These are phyloP conservation scores for Musa troglodytarum DNA, from an alignment of 176 grass and related monocot genomes.

Conservation along the genomic window DNA sequence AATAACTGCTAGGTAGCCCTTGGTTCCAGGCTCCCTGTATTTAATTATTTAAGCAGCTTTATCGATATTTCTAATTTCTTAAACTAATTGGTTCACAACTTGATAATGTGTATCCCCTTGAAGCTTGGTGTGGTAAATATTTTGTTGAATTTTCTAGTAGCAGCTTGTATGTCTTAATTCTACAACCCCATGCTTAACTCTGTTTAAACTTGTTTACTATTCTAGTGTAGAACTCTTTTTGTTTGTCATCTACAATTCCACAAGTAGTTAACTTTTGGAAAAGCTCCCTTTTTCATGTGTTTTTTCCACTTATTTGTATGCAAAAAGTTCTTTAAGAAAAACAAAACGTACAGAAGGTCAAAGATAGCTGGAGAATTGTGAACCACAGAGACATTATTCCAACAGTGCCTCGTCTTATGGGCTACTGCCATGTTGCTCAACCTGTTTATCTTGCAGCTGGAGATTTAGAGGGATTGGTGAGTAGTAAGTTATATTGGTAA, in stretches of 20 bases:
- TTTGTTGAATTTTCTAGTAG: too few relatives aligned
- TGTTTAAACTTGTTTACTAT: too few relatives aligned
- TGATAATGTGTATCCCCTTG: too few relatives aligned
- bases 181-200: too few relatives aligned
- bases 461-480: conserved; percentile 56
- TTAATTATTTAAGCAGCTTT: neutral
- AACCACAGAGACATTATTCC: conserved; percentile 97
- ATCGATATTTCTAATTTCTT: neutral
- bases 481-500: neutral
- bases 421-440: conserved; percentile 90
- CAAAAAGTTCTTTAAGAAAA: neutral
- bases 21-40: neutral
- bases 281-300: neutral
- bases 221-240: too few relatives aligned
- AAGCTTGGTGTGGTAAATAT: too few relatives aligned
- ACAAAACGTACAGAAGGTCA: conserved; percentile 58
- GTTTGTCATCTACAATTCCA: too few relatives aligned
- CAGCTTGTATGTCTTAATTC: too few relatives aligned
- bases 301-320: neutral
- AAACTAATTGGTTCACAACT: too few relatives aligned
- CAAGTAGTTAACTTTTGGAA: too few relatives aligned
- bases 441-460: conserved; percentile 83
- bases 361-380: conserved; percentile 94
- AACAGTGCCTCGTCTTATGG: conserved; percentile 92
- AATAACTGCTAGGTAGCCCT: neutral